Percentiles rank a stretch among this genome's conserved stretches.
Conservation (phyloP, 768 basidiomycete genomes). For the Termitomyces sp. region DNA sequence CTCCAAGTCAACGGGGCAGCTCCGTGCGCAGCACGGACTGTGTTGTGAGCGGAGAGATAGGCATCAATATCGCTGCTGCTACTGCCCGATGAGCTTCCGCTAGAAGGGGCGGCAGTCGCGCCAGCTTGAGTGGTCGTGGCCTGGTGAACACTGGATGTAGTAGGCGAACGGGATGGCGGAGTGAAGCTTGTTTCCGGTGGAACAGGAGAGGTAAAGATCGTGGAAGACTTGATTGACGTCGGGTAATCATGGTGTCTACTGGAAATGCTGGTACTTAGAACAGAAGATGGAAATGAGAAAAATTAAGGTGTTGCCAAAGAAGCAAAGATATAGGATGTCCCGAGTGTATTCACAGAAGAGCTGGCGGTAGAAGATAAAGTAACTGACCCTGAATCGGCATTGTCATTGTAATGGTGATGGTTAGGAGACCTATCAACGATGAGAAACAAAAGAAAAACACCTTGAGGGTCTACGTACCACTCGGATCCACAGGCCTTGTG, state of each 20-base stretch:
- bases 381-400: conserved; percentile 9
- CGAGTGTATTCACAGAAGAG: not conserved
- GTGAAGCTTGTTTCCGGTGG: conserved; percentile 9
- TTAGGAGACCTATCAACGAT: conserved; percentile 5
- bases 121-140: conserved; percentile 12
- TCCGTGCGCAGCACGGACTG: conserved; percentile 54
- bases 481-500: conserved; percentile 37
- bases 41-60: conserved; percentile 61
- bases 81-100: conserved; percentile 8
- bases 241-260: conserved; percentile 8
- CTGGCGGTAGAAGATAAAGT: conserved; percentile 2
- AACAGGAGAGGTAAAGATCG: conserved; percentile 6
- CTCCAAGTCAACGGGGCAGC: conserved; percentile 63
- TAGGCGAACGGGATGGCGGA: conserved; percentile 11
- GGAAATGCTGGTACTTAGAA: conserved; percentile 2
- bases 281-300: not conserved
- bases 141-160: conserved; percentile 11
- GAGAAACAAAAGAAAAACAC: not conserved
- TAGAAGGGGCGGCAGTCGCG: conserved; percentile 8
- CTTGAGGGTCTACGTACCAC: not conserved
- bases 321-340: conserved; percentile 10
- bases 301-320: conserved; percentile 13
- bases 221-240: conserved; percentile 7
- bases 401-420: conserved; percentile 12
- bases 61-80: conserved; percentile 40